These are phyloP conservation scores for Leccinum incarnatum DNA, from an alignment of 768 basidiomycete genomes.

Conservation along the genomic window DNA sequence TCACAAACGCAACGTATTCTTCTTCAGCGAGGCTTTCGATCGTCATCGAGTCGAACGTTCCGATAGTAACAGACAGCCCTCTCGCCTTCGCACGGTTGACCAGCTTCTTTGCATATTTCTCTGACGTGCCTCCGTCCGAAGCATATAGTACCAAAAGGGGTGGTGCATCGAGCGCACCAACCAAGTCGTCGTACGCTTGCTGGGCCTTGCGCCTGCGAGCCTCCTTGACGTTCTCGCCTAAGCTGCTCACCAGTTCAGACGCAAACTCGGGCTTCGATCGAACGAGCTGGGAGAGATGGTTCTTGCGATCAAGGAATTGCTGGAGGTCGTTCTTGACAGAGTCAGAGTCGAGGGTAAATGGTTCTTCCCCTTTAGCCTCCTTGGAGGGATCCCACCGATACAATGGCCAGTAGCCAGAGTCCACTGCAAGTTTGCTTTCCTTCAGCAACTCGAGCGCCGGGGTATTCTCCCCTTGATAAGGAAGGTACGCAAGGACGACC, in stretches of 20 bases:
- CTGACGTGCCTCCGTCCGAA: conserved; percentile 93
- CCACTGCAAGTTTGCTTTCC: conserved; percentile 95
- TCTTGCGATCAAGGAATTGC: conserved; percentile 93
- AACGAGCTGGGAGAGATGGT: conserved; percentile 92
- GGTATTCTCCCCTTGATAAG: conserved; percentile 74
- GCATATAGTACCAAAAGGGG: conserved; percentile 90
- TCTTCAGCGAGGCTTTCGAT: conserved; percentile 74
- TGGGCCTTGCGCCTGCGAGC: conserved; percentile 79
- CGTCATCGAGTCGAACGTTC: conserved; percentile 78
- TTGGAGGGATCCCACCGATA: conserved; percentile 97
- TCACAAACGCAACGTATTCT: conserved; percentile 77
- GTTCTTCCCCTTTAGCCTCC: conserved; percentile 70
- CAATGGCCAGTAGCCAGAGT: conserved; percentile 95
- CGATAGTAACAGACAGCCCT: conserved; percentile 72
- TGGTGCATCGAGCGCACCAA: conserved; percentile 83
- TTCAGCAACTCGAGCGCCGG: conserved; percentile 89
- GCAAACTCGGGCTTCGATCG: conserved; percentile 79
- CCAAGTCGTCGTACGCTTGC: conserved; percentile 79
- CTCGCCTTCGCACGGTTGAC: conserved; percentile 79
- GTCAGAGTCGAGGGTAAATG: conserved; percentile 92
- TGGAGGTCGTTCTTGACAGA: conserved; percentile 90
- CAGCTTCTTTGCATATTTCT: conserved; percentile 92
- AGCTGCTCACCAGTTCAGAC: conserved; percentile 74
- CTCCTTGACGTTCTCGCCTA: conserved; percentile 82
- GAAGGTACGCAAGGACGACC: conserved; percentile 91